These are phyloP conservation scores for Pythium sp. DNA, from an alignment of 352 stramenopile species.

Conservation along the genomic window DNA sequence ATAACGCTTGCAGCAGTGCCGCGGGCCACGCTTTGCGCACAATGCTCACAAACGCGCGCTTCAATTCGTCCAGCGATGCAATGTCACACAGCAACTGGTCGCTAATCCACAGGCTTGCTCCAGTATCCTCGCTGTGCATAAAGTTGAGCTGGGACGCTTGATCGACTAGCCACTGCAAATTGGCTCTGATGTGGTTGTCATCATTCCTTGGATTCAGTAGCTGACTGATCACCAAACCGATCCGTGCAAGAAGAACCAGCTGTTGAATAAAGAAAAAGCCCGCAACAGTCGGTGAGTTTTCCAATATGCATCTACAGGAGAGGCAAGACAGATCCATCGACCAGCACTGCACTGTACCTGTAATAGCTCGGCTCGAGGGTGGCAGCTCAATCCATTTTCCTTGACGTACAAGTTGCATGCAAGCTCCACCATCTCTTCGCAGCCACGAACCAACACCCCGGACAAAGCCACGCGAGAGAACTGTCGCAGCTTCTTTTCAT, in stretches of 20 bases:
- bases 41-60: slow-evolving; percentile 26
- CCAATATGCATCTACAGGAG: background rate
- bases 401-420: slow-evolving; percentile 33
- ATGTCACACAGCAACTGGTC: slow-evolving; percentile 20
- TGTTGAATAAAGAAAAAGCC: slow-evolving; percentile 11
- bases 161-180: slow-evolving; percentile 9
- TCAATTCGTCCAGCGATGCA: slow-evolving; percentile 30
- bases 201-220: slow-evolving; percentile 15
- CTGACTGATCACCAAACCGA: slow-evolving; percentile 31
- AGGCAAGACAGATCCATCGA: background rate
- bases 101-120: slow-evolving; percentile 27
- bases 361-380: slow-evolving; percentile 32
- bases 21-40: slow-evolving; percentile 34
- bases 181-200: background rate
- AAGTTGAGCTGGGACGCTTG: slow-evolving; percentile 25
- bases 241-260: slow-evolving; percentile 37
- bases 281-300: background rate
- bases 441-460: slow-evolving; percentile 22
- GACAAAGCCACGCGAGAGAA: slow-evolving; percentile 28
- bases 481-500: slow-evolving; percentile 10
- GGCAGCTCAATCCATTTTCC: slow-evolving; percentile 29
- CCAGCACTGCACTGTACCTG: slow-evolving; percentile 27
- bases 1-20: slow-evolving; percentile 16
- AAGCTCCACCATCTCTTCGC: slow-evolving; percentile 30
- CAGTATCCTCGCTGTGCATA: slow-evolving; percentile 19